phyloP scores from a whole-genome alignment of 768 basidiomycete species.

The Mycena galopus region DNA sequence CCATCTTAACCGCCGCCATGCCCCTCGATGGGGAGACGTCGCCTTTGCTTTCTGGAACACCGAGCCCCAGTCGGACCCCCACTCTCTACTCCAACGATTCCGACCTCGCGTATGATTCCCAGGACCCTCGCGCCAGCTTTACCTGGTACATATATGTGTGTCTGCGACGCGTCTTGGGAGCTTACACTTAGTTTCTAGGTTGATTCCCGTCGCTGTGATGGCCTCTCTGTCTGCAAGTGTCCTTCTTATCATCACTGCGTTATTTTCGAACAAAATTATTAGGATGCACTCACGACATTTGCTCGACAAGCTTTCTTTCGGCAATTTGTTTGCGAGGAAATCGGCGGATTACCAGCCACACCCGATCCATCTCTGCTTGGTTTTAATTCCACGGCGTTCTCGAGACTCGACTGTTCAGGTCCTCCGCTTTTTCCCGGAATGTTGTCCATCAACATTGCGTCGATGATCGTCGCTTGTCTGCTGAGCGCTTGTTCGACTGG shows the following conservation, averaged over 20 bases:
- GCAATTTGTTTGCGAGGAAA: slow-evolving; percentile 31
- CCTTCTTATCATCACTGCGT: neutral
- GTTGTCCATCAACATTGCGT: slow-evolving; percentile 15
- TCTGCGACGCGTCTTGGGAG: neutral
- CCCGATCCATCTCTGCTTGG: slow-evolving; percentile 27
- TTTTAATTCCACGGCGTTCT: neutral
- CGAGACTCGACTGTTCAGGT: slow-evolving; percentile 25
- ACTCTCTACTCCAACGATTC: slow-evolving; percentile 18
- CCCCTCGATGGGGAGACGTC: slow-evolving; percentile 32
- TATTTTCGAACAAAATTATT: neutral
- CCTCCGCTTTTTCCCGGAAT: slow-evolving; percentile 10
- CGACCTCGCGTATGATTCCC: slow-evolving; percentile 11
- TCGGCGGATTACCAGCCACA: slow-evolving; percentile 13
- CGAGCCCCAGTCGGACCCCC: slow-evolving; percentile 22
- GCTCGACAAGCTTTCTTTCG: slow-evolving; percentile 31
- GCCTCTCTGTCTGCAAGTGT: slow-evolving; percentile 21
- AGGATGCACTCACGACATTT: slow-evolving; percentile 15
- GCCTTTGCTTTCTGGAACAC: slow-evolving; percentile 24
- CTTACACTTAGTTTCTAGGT: slow-evolving; percentile 16
- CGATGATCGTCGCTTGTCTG: slow-evolving; percentile 26
- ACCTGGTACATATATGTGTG: slow-evolving; percentile 21
- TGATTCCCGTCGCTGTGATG: slow-evolving; percentile 27
- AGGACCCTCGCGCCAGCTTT: slow-evolving; percentile 30
- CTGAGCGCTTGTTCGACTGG: slow-evolving; percentile 23
- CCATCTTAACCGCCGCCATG: neutral